Evolutionary conservation across 2,329 filamentous ascomycete species (phyloP), one percentile per base, ranked within the genome.

Genomic region (Beauveria sp.): DNA sequence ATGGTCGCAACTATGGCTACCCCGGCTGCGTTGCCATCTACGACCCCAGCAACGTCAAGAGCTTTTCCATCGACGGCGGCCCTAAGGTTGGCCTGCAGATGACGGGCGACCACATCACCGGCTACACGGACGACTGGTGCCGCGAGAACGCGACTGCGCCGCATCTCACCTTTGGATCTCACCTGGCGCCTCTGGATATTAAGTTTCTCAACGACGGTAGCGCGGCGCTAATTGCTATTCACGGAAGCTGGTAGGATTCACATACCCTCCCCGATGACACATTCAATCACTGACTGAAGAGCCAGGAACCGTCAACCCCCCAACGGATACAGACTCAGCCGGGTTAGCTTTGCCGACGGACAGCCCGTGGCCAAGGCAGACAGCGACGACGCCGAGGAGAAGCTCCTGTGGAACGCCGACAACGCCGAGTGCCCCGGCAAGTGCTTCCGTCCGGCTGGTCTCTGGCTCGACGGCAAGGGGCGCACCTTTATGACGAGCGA

Each of bases 161-260:
- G 20, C 45, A 52, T 14, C 55, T 71, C 14, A 71, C 69, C 8
- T 70, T 71, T 62, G 63, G 63, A 18, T 64, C 85, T 2, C 86
- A 89, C 67, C 84, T 80, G 70, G 86, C 87, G 1, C 87, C 87
- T 0, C 74, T 89, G 4, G 86, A 88, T 66, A 80, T 88, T 64
- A 81, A 83, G 63, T 89, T 89, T 73, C 80, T 82, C 64, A 70
- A 75, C 2, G 72, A 78, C 49, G 80, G 80, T 14, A 81, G 77
- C 14, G 79, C 78, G 4, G 85, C 83, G 2, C 88, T 81, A 72
- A 75, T 89, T 28, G 76, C 83, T 0, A 86, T 88, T 69, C 85
- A 88, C 68, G 86, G 86, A 12, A 85, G 81, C 70, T 88, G 85
- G 71, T 71, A 49, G 58, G 68, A 16, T 65, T 7, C 6, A 14